Conservation (phyloP, 495 filamentous ascomycete species). For the Lophiostoma macrostomum region DNA sequence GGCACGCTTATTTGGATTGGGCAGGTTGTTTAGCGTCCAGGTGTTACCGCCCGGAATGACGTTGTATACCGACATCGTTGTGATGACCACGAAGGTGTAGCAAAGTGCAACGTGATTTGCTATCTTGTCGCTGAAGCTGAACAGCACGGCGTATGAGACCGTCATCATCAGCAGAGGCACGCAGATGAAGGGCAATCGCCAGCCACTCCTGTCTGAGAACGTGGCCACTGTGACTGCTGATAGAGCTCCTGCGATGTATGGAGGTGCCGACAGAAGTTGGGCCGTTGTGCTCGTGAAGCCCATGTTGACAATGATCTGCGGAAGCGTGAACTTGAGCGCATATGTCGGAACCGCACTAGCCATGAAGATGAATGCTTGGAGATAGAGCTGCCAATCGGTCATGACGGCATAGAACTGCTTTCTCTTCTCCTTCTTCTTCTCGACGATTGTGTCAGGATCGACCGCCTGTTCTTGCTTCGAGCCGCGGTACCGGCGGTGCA, state of each 20-base stretch:
- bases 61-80: slow-evolving; percentile 47
- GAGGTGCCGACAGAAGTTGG: slow-evolving; percentile 56
- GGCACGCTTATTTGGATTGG: slow-evolving; percentile 61
- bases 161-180: neutral
- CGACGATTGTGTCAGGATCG: slow-evolving; percentile 16
- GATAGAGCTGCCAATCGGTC: slow-evolving; percentile 1
- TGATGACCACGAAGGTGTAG: slow-evolving; percentile 33
- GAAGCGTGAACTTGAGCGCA: slow-evolving; percentile 49
- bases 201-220: slow-evolving; percentile 48
- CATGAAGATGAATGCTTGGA: slow-evolving; percentile 35
- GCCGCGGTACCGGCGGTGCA: neutral
- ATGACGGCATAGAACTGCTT: neutral
- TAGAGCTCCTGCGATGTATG: slow-evolving; percentile 53
- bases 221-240: slow-evolving; percentile 49
- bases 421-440: neutral
- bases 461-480: slow-evolving; percentile 42
- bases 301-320: slow-evolving; percentile 56
- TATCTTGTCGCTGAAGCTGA: slow-evolving; percentile 30
- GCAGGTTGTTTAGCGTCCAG: slow-evolving; percentile 59
- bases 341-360: slow-evolving; percentile 52
- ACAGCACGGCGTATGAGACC: slow-evolving; percentile 41
- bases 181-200: slow-evolving; percentile 8
- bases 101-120: slow-evolving; percentile 44
- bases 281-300: slow-evolving; percentile 52
- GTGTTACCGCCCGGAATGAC: slow-evolving; percentile 51